Evolutionary conservation across 2,329 filamentous ascomycete species (phyloP).

Genomic region (Eutypella sp.): DNA sequence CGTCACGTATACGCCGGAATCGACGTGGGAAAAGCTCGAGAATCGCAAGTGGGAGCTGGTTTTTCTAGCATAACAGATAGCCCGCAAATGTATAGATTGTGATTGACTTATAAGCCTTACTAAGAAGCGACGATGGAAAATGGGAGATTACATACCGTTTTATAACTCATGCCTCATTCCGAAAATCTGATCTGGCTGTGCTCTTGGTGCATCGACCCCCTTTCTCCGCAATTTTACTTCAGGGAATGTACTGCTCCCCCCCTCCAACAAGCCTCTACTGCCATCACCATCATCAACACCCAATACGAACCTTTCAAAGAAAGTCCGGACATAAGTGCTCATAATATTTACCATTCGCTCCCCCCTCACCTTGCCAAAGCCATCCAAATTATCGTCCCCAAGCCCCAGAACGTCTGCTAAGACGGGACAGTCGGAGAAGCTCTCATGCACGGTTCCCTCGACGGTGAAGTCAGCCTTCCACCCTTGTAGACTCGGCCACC

Average conservation of each 20-base stretch:
- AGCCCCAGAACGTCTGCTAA: conserved; percentile 7
- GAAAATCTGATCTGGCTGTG: too few relatives aligned
- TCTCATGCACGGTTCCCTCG: conserved; percentile 18
- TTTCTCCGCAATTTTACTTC: conserved; percentile 2
- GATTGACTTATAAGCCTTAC: too few relatives aligned
- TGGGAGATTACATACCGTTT: too few relatives aligned
- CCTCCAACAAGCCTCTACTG: conserved; percentile 3
- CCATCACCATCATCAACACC: conserved; percentile 3
- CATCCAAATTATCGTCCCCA: conserved; percentile 1
- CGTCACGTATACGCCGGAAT: too few relatives aligned
- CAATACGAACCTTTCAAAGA: conserved; percentile 6
- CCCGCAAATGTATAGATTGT: too few relatives aligned
- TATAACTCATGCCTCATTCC: too few relatives aligned
- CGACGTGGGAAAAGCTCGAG: too few relatives aligned
- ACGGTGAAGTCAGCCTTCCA: conserved; percentile 14
- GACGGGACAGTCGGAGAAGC: conserved; percentile 9
- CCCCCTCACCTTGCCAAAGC: neutral
- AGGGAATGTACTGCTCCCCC: conserved; percentile 1
- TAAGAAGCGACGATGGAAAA: too few relatives aligned
- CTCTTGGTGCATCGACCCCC: too few relatives aligned
- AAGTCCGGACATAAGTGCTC: conserved; percentile 4
- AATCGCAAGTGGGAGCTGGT: too few relatives aligned
- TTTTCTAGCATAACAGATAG: too few relatives aligned
- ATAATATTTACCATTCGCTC: conserved; percentile 5
- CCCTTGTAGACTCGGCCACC: conserved; percentile 10